Evolutionary conservation across 2,329 filamentous ascomycete species (phyloP).

Genomic region (Aspergillus hiratsukae): DNA sequence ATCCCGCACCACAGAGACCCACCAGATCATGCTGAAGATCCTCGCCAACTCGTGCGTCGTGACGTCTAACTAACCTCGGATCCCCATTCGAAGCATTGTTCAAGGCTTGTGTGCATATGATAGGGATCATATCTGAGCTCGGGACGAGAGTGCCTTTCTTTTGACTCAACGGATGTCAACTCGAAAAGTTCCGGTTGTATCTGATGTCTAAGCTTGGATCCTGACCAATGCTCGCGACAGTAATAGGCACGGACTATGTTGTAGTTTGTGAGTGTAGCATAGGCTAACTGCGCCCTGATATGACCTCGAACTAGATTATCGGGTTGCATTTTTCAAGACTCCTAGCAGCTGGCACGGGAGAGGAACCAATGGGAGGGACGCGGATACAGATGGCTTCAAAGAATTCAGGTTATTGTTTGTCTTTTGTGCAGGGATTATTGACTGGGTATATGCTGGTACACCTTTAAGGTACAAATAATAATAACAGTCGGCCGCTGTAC

Average conservation of each 20-base stretch:
- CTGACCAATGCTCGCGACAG: too few relatives aligned
- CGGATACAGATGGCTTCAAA: not conserved
- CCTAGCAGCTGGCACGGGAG: not conserved
- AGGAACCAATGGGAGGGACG: not conserved
- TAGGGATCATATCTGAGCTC: not conserved
- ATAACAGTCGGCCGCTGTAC: not conserved
- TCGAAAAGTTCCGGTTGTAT: too few relatives aligned
- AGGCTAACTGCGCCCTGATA: too few relatives aligned
- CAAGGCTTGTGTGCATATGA: not conserved
- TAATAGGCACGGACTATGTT: too few relatives aligned
- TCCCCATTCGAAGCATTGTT: not conserved
- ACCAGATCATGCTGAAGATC: constrained; percentile 9
- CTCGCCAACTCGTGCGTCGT: constrained; percentile 8
- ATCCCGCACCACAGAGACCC: constrained; percentile 18
- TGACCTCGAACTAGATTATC: too few relatives aligned
- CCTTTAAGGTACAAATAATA: not conserved
- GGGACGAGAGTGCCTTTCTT: too few relatives aligned
- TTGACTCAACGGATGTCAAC: too few relatives aligned
- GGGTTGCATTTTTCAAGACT: not conserved
- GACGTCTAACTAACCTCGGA: constrained; percentile 8
- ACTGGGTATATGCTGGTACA: not conserved
- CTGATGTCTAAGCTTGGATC: too few relatives aligned
- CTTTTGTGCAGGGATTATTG: not conserved
- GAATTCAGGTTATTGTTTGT: not conserved
- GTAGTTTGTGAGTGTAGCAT: too few relatives aligned